Base-by-base conservation (phyloP, 176 grass and related monocot genomes). In the Panicum miliaceum region DNA sequence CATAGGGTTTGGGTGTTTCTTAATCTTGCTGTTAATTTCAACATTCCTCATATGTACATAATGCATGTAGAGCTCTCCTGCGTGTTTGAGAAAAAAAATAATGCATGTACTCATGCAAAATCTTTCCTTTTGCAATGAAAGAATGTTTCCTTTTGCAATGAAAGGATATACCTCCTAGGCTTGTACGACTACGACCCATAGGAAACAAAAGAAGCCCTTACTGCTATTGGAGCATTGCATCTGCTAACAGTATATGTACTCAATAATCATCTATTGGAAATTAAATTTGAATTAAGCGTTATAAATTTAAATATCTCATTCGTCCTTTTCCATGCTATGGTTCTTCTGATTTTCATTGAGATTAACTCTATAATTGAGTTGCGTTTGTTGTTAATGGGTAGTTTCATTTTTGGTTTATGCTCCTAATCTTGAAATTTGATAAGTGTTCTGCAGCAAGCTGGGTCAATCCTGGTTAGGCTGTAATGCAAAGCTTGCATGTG, bases 11-110 rank as follows among this genome's bases (percentile, higher is more conserved):
- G 42, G 35, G 20, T 81, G 46, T 46, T 72, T 50, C 41, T 73
- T 46, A 58, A 82, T 16, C 40, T 48, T 73, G 27, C 15, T 86
- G 52, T 48, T 60, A 20, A 50, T 81, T 80, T 25, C 42, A 76
- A 37, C 26, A 65, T n/a, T 81, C 41, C 23, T 72, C 20, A 4
- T 70, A 38, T 41, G 14, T 65, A 64, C 57, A 45, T 42, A 73
- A 50, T 80, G 7, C 68, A 45, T 15, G 1, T 73, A 34, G 15
- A 75, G 25, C 19, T 75, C 67, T 43, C 41, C 22, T 35, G n/a
- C n/a, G n/a, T n/a, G n/a, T n/a, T n/a, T n/a, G n/a, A n/a, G n/a
- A n/a, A n/a, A n/a, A n/a, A n/a, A n/a, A n/a, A n/a, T n/a, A n/a
- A n/a, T n/a, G n/a, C n/a, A n/a, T n/a, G n/a, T n/a, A n/a, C n/a